A percentile compares a stretch with the other conserved stretches of the same genome.
Evolutionary conservation across 2,329 filamentous ascomycete genomes (phyloP).

Genomic region (Cladophialophora psammophila): DNA sequence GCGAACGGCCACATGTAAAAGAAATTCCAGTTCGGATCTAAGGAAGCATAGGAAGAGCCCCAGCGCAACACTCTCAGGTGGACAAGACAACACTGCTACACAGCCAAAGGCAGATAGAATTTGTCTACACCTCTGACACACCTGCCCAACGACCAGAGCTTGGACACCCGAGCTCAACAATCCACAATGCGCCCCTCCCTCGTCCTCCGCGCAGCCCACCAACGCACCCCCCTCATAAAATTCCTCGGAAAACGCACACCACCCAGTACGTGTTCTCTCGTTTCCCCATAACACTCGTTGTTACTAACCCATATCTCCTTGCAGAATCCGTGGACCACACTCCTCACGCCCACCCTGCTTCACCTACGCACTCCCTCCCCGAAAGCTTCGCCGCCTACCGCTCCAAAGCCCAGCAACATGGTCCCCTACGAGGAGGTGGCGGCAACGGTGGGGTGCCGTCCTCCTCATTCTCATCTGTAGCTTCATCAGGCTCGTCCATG

Average conservation of each 20-base stretch:
- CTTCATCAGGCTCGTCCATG: constrained; percentile 32
- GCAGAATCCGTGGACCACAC: constrained; percentile 60
- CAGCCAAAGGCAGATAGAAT: not conserved
- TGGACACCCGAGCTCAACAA: constrained; percentile 22
- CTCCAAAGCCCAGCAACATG: constrained; percentile 69
- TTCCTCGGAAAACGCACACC: constrained; percentile 57
- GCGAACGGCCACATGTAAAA: not conserved
- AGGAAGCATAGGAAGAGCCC: not conserved
- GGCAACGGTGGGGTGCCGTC: constrained; percentile 40
- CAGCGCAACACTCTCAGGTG: not conserved
- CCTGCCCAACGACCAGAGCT: constrained; percentile 20
- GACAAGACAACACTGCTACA: not conserved
- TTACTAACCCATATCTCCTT: not conserved
- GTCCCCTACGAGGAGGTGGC: constrained; percentile 57
- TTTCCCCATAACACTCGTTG: not conserved
- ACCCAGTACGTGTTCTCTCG: constrained; percentile 49
- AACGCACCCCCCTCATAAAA: constrained; percentile 58
- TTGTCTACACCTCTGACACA: constrained; percentile 8
- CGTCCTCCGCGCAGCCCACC: constrained; percentile 49
- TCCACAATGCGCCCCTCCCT: constrained; percentile 50
- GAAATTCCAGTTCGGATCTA: not conserved
- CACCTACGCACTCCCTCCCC: constrained; percentile 68
- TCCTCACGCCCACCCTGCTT: constrained; percentile 66
- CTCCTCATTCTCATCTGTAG: constrained; percentile 38
- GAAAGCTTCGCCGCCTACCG: constrained; percentile 63